Base-by-base conservation (phyloP, 2,329 filamentous ascomycete species). In the Parasarocladium wereldwijsianum region DNA sequence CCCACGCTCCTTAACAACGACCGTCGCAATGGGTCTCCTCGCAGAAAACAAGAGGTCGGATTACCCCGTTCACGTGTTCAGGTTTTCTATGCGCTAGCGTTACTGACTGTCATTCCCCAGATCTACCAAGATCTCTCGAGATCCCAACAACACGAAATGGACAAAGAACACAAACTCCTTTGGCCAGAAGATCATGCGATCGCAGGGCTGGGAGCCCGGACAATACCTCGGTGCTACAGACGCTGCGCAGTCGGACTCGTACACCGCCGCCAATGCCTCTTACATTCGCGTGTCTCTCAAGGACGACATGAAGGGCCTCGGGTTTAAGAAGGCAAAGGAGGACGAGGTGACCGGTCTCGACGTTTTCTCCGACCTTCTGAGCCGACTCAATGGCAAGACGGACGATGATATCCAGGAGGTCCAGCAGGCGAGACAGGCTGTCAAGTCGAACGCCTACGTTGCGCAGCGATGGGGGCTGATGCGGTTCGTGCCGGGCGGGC, bases 111-210 rank as follows among this genome's bases (percentile, higher is more conserved):
- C 13, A 16, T 8, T 15, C 13, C 24, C 4, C 30, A 55, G 54
- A 31, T 51, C 52, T 31, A 43, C 64, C 27, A 93, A 87, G 58
- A 75, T 96, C 47, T 79, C 78, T 40, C 68, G 79, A 50, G 90
- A 98, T 55, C 90, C 90, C 6, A 94, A 96, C 58, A 98, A 96
- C 54, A 93, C 83, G 27, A 74, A 71, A 65, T 98, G 90, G 90
- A 76, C 78, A 33, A 76, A 77, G 45, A 78, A 86, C 49, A 82
- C 78, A 39, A 69, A 68, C 33, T 76, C 74, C 32, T 96, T 90
- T 51, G 90, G 90, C 42, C 86, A 93, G 52, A 82, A 76, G 47
- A 87, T 96, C 41, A 74, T 98, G 46, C 72, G 76, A 29, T 66
- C 78, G 11, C 85, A 94, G 46, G 90, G 90, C 39, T 98, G 90